Base-by-base conservation (phyloP, 768 basidiomycete species). In the Leucocoprinus birnbaumii region DNA sequence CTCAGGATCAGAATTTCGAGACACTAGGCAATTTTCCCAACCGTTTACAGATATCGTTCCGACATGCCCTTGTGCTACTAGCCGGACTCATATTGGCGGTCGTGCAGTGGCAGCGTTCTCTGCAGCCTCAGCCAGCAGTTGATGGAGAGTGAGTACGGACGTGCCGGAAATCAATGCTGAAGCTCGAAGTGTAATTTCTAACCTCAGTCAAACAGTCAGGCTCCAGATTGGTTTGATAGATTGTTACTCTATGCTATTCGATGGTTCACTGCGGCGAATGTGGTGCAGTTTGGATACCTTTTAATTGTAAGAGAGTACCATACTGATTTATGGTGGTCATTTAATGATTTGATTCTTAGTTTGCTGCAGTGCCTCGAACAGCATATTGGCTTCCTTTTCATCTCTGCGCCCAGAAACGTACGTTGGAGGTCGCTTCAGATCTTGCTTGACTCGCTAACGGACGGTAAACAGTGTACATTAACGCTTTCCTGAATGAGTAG, bases 371-470 rank as follows among this genome's bases (percentile, higher is more conserved):
- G 25, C 65, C 67, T 1, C 48, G 54, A 14, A 64, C 55, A 27
- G 47, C 59, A 8, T 48, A 64, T 37, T 68, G 67, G 67, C 63
- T 67, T 50, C 60, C 63, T 14, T 64, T 67, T 55, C 66, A 66
- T 40, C 60, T 67, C 43, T 55, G 63, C 26, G 59, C 60, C 62
- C 61, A 66, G 64, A 64, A 51, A 64, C 63, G 54, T 18, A 48
- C 42, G n/a, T 34, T 27, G 22, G 24, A 6, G n/a, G 3, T 7
- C 22, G 34, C 21, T 18, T 21, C 10, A 19, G 4, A 18, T 26
- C 2, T 16, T 14, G 11, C 18, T 31, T 44, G 19, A 22, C 7
- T 5, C 6, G 11, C 31, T 31, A 31, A 31, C 31, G 11, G 11
- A 45, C 9, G 44, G 51, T 52, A 31, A 31, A 45, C 9, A 52